Evolutionary conservation across 2,329 filamentous ascomycete genomes (phyloP), one percentile per base, ranked within the genome.

Genomic region (Cryoendolithus antarcticus): DNA sequence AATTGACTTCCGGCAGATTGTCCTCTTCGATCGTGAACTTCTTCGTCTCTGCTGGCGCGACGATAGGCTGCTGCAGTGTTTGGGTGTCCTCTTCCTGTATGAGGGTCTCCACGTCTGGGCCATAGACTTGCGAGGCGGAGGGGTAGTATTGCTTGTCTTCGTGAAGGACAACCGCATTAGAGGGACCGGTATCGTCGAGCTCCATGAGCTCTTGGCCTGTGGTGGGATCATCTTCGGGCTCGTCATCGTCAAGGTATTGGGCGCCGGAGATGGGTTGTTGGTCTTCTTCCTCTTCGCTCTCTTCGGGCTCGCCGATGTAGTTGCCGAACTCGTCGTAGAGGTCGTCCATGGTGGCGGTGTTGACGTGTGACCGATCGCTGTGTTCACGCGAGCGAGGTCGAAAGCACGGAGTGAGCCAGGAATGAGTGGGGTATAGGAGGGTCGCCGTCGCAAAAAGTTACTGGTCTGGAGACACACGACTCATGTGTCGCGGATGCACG

Each of bases 71-170:
- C 27, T 84, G 78, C 46, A 98, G 72, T 35, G 88, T 83, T 61
- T 98, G 91, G 43, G 88, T 83, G 68, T 98, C 91, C 65, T 96
- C 91, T 62, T 98, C 91, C 57, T 96, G 84, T 30, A 98, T 89
- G 62, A 94, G 67, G 1, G 89, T 91, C 65, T 98, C 91, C 53
- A 98, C 91, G 63, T 91, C 88, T 52, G 79, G 74, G 38, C 91
- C 91, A 59, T 96, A 98, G 32, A 94, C 80, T 62, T 98, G 91
- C 57, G 89, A 80, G 41, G 91, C 91, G n/a, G 88, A 94, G 24
- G 91, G 91, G 59, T 98, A 98, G 63, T 98, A 98, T 60, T 96
- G 91, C 63, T 98, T 98, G 66, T 98, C 91, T 70, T 98, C 91
- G 65, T 98, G 91, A 34, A 98, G 74, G 42, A 98, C 75, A n/a